Evolutionary conservation across 2,329 filamentous ascomycete species (phyloP).

Genomic region (Colletotrichum cuscutae): DNA sequence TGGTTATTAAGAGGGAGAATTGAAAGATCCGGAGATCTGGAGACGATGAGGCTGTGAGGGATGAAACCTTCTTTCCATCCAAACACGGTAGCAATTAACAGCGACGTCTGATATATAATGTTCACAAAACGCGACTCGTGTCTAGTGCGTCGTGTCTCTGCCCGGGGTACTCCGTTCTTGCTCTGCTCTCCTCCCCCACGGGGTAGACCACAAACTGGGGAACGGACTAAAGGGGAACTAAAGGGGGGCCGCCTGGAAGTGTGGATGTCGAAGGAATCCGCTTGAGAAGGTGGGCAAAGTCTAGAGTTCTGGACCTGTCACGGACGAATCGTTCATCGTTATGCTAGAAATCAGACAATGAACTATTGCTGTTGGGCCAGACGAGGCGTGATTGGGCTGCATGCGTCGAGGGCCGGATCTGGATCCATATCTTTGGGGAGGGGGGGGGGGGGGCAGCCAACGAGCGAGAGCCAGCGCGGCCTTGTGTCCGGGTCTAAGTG

Average conservation of each 20-base stretch:
- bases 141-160: not conserved
- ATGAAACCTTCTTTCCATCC: not conserved
- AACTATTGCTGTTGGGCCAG: not conserved
- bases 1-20: not conserved
- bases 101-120: not conserved
- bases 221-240: not conserved
- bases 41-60: not conserved
- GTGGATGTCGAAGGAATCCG: conserved; percentile 10
- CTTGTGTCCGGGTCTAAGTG: conserved; percentile 14
- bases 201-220: not conserved
- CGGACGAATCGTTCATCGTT: not conserved
- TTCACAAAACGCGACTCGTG: not conserved
- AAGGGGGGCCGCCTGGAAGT: not conserved
- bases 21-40: not conserved
- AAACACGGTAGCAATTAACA: not conserved
- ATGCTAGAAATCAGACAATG: not conserved
- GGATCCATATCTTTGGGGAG: conserved; percentile 3
- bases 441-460: not conserved
- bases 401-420: not conserved
- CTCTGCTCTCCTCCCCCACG: not conserved
- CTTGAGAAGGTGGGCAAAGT: not conserved
- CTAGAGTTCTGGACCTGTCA: not conserved
- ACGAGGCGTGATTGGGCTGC: conserved; percentile 23
- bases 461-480: not conserved
- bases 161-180: not conserved